phyloP scores from a whole-genome alignment of 2,329 filamentous ascomycete species.

The Aspergillus costaricaensis region DNA sequence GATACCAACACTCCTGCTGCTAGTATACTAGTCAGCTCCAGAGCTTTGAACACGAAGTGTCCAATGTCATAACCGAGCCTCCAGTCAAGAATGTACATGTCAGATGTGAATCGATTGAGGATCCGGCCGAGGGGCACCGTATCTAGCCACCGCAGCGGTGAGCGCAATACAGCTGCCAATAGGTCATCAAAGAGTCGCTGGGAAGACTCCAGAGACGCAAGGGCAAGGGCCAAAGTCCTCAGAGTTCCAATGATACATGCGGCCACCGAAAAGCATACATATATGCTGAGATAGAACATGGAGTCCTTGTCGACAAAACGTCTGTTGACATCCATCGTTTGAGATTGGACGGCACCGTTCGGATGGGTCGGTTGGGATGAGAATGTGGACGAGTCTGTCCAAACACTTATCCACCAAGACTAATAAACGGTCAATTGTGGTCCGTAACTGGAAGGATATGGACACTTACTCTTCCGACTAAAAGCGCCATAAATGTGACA shows the following conservation, averaged over 20 bases:
- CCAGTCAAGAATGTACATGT: conserved; percentile 73
- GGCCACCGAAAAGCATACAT: conserved; percentile 60
- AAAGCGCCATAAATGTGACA: conserved; percentile 55
- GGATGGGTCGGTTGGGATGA: conserved; percentile 1
- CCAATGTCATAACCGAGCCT: conserved; percentile 64
- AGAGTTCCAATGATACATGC: conserved; percentile 61
- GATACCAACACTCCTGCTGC: conserved; percentile 68
- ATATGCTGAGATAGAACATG: conserved; percentile 51
- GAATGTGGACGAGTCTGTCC: conserved; percentile 42
- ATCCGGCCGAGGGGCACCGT: conserved; percentile 75
- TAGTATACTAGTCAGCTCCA: conserved; percentile 66
- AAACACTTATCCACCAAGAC: conserved; percentile 53
- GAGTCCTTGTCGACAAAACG: conserved; percentile 48
- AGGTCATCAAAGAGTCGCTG: conserved; percentile 67
- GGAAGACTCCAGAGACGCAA: conserved; percentile 66
- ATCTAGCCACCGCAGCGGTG: conserved; percentile 76
- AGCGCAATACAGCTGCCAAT: conserved; percentile 66
- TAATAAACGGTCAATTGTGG: conserved; percentile 18
- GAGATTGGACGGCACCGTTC: background rate
- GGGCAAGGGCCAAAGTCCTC: conserved; percentile 51
- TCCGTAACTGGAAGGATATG: background rate
- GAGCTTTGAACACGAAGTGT: conserved; percentile 60
- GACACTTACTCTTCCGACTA: conserved; percentile 52
- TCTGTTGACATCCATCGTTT: background rate
- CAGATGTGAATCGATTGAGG: conserved; percentile 74